phyloP scores from a whole-genome alignment of 2,329 filamentous ascomycete species.

The Hyphodiscus sp. region DNA sequence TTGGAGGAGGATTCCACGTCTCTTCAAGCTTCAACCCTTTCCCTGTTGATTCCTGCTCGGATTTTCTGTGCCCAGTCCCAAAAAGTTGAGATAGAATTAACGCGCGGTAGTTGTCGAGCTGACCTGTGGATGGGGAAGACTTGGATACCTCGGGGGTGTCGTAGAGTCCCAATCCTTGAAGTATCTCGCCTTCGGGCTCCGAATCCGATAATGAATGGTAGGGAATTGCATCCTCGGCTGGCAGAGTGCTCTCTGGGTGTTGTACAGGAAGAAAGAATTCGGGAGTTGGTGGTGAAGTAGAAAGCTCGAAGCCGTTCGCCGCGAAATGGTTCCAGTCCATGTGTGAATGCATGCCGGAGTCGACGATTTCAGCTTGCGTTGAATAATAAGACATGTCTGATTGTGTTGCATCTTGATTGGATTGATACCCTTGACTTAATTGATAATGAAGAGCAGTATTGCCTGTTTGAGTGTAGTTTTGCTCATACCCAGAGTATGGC shows the following conservation, averaged over 20 bases:
- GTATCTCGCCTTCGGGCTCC: slow-evolving; percentile 58
- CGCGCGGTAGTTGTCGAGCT: slow-evolving; percentile 47
- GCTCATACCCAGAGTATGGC: slow-evolving; percentile 33
- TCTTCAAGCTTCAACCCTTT: slow-evolving; percentile 78
- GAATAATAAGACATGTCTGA: slow-evolving; percentile 10
- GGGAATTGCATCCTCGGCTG: slow-evolving; percentile 43
- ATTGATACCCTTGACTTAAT: slow-evolving; percentile 9
- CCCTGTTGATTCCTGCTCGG: slow-evolving; percentile 43
- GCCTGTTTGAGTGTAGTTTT: slow-evolving; percentile 15
- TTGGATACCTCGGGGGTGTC: slow-evolving; percentile 57
- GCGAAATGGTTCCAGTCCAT: slow-evolving; percentile 42
- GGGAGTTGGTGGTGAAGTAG: slow-evolving; percentile 52
- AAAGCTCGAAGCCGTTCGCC: slow-evolving; percentile 37
- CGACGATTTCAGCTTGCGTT: slow-evolving; percentile 13
- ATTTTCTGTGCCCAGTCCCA: slow-evolving; percentile 39
- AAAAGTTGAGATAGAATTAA: slow-evolving; percentile 47
- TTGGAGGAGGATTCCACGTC: slow-evolving; percentile 63
- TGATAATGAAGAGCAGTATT: slow-evolving; percentile 8
- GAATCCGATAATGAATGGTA: slow-evolving; percentile 47
- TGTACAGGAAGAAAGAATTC: slow-evolving; percentile 50
- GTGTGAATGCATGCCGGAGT: slow-evolving; percentile 26
- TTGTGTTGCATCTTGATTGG: slow-evolving; percentile 12
- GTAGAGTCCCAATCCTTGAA: slow-evolving; percentile 79
- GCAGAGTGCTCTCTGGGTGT: slow-evolving; percentile 38
- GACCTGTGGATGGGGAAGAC: slow-evolving; percentile 35